Percentiles rank a stretch among this genome's conserved stretches.
phyloP scores from a whole-genome alignment of 2,329 filamentous ascomycete species.

The Fusarium albidum region DNA sequence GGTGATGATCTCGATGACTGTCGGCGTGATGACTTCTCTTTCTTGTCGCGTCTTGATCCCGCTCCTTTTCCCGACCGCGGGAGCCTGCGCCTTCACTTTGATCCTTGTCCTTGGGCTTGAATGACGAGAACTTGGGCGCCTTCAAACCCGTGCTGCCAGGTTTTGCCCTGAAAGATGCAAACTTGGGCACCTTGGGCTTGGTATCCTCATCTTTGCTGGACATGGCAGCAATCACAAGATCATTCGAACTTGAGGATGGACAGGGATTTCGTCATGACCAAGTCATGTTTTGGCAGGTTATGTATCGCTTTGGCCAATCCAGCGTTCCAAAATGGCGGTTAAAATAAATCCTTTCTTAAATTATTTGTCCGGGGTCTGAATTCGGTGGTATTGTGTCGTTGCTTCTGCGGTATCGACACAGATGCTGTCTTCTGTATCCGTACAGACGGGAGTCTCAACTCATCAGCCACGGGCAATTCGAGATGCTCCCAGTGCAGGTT shows the following conservation, averaged over 20 bases:
- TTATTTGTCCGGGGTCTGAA: too few relatives aligned
- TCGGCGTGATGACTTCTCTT: conserved; percentile 34
- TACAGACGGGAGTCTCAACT: too few relatives aligned
- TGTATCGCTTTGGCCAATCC: too few relatives aligned
- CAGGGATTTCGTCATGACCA: conserved; percentile 19
- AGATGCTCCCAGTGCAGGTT: too few relatives aligned
- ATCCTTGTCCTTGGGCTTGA: conserved; percentile 60
- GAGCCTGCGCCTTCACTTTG: conserved; percentile 36
- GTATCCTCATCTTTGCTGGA: conserved; percentile 36
- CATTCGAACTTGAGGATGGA: not conserved
- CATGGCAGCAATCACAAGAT: conserved; percentile 32
- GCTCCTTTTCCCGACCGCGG: conserved; percentile 26
- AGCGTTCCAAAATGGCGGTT: too few relatives aligned
- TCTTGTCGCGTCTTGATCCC: conserved; percentile 28
- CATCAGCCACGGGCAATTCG: too few relatives aligned
- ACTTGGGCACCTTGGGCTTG: conserved; percentile 66
- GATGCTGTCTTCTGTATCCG: too few relatives aligned
- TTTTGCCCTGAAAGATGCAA: conserved; percentile 71
- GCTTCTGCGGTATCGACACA: too few relatives aligned
- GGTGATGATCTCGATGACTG: conserved; percentile 24
- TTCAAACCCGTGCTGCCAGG: conserved; percentile 28
- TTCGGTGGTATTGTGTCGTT: too few relatives aligned
- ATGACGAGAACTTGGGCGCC: conserved; percentile 77
- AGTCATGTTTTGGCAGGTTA: not conserved
- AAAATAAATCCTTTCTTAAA: too few relatives aligned